Percentiles rank a stretch among this genome's conserved stretches.
These are phyloP conservation scores for Alternaria infectoria DNA, from an alignment of 2,329 filamentous ascomycete species.

Conservation along the genomic window DNA sequence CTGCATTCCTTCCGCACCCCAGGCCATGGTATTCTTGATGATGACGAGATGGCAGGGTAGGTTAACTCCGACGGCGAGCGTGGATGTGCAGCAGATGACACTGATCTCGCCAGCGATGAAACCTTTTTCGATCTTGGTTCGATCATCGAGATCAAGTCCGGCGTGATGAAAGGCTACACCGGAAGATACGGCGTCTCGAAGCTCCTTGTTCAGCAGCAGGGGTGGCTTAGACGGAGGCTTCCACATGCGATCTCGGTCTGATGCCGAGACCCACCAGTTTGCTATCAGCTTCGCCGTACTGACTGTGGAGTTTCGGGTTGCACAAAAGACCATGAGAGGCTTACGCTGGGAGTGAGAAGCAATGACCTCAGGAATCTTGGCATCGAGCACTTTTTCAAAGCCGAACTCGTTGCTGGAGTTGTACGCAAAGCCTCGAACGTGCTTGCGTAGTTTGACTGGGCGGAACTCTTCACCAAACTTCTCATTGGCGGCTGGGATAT, in stretches of 20 bases:
- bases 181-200: slow-evolving; percentile 60
- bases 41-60: slow-evolving; percentile 83
- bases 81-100: slow-evolving; percentile 87
- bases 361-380: slow-evolving; percentile 70
- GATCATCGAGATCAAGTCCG: slow-evolving; percentile 70
- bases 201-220: slow-evolving; percentile 63
- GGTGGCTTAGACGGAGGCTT: slow-evolving; percentile 60
- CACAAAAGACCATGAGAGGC: slow-evolving; percentile 84
- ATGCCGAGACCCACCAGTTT: slow-evolving; percentile 66
- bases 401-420: slow-evolving; percentile 71
- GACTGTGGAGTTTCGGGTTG: slow-evolving; percentile 73
- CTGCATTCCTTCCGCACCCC: slow-evolving; percentile 61
- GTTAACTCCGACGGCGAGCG: slow-evolving; percentile 82
- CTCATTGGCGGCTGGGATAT: slow-evolving; percentile 70
- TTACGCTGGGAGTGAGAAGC: slow-evolving; percentile 71
- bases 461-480: slow-evolving; percentile 80
- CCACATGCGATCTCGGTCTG: slow-evolving; percentile 66
- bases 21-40: slow-evolving; percentile 76
- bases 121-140: slow-evolving; percentile 68
- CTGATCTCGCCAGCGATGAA: slow-evolving; percentile 75
- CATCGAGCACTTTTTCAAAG: slow-evolving; percentile 74
- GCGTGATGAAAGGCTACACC: slow-evolving; percentile 87
- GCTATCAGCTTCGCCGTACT: slow-evolving; percentile 71
- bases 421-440: slow-evolving; percentile 74
- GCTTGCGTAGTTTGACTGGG: slow-evolving; percentile 76